These are phyloP conservation scores for Backusella morwellensis DNA, from an alignment of 192 early-diverging fungal species.

Conservation along the genomic window DNA sequence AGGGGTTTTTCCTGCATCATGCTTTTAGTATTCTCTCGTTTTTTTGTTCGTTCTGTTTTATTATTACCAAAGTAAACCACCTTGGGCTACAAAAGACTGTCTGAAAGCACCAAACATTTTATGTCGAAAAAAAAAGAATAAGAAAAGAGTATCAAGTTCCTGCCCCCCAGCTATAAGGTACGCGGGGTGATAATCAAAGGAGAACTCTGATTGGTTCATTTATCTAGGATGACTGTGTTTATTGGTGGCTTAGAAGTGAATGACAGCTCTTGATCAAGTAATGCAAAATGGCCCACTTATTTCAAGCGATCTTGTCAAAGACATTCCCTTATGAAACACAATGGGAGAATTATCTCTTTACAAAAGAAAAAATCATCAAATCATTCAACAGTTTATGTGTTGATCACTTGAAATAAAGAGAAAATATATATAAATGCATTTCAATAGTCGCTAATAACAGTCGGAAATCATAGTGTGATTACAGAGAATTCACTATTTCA, in stretches of 20 bases:
- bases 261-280: background rate
- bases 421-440: too few species aligned
- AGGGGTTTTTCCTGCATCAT: conserved; percentile 40
- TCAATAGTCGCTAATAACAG: too few species aligned
- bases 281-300: too few species aligned
- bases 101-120: conserved; percentile 61
- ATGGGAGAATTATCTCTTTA: too few species aligned
- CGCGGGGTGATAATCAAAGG: background rate
- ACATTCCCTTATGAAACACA: too few species aligned
- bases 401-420: too few species aligned
- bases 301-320: too few species aligned
- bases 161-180: background rate
- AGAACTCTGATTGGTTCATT: background rate
- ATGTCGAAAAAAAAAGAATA: background rate
- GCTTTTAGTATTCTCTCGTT: background rate
- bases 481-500: too few species aligned
- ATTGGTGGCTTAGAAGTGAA: background rate
- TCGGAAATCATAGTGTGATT: too few species aligned
- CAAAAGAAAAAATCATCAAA: too few species aligned
- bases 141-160: background rate
- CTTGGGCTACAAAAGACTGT: conserved; percentile 46
- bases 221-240: background rate
- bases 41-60: background rate
- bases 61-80: conserved; percentile 54
- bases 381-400: too few species aligned